Base-by-base conservation (phyloP, 78 protist genomes). In the Cavenderia fasciculata region DNA sequence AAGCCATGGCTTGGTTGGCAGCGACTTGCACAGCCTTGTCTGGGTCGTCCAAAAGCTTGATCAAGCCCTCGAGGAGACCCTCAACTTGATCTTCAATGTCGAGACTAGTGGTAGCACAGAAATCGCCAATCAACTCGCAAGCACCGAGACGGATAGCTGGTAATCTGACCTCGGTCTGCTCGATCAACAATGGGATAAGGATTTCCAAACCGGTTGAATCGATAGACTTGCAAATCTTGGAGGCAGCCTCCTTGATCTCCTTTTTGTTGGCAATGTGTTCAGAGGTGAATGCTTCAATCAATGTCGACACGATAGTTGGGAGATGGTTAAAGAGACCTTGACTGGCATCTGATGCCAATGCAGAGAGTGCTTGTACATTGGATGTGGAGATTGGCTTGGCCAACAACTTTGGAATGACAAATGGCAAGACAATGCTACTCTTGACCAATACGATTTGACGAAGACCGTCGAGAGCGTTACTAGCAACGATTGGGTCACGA, bases 401-500 rank as follows among this genome's bases (percentile, higher is more conserved):
- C 57, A 76, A 11, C 4, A 96, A 76, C 59, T 65, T 82, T 25
- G 96, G 96, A 34, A 96, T 43, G 23, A 96, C 47, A 65, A 69
- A 93, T 59, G 96, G 96, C 6, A 94, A 57, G 11, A 94, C 98
- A 82, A 86, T 51, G 1, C 19, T n/a, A 31, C 86, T 31, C 62
- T 78, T 70, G 59, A 85, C 89, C 0, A 59, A 52, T n/a, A 94
- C 73, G 40, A 94, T 34, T 82, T 92, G 96, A 34, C 94, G 82
- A 11, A 96, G 69, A 69, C 98, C 98, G 34, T 86, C 96, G 54
- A 94, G 71, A 41, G 95, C 92, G 14, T 62, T 2, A 2, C 18
- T 2, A 2, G 77, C 70, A 0, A 43, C 29, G 6, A 8, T 47
- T 34, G 6, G 23, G 51, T 76, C 27, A 25, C 47, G 0, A 0